A percentile compares a stretch with the other conserved stretches of the same genome.
Conservation (phyloP, 2,329 filamentous ascomycete species). For the Gliomastix tumulicola region DNA sequence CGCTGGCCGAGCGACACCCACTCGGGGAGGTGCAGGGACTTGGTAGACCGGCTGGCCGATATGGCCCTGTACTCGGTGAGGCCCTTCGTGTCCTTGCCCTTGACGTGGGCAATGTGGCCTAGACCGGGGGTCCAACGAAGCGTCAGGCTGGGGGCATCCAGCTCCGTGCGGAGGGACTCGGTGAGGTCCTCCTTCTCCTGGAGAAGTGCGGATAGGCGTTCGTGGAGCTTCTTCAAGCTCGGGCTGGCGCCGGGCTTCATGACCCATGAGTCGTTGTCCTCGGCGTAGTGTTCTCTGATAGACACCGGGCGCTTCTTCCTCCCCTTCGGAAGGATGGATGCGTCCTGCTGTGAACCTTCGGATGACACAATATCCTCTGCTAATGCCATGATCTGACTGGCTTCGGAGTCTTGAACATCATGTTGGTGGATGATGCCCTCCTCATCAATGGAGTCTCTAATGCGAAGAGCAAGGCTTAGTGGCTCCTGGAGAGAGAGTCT, state of each 20-base stretch:
- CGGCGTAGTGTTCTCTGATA: conserved; percentile 50
- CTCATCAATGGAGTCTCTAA: conserved; percentile 80
- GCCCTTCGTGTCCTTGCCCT: conserved; percentile 61
- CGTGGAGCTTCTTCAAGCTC: conserved; percentile 60
- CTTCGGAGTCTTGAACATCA: conserved; percentile 65
- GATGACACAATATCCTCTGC: conserved; percentile 64
- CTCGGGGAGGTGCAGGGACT: conserved; percentile 73
- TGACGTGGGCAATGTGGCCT: conserved; percentile 87
- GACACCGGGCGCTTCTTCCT: conserved; percentile 37
- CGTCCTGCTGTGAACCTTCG: conserved; percentile 55
- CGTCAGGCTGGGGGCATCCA: conserved; percentile 59
- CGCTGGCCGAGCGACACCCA: conserved; percentile 78
- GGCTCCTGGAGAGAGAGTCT: conserved; percentile 64
- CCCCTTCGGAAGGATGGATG: conserved; percentile 45
- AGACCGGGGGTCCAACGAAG: conserved; percentile 82
- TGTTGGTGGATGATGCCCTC: conserved; percentile 81
- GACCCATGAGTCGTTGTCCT: conserved; percentile 54
- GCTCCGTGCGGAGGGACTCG: conserved; percentile 50
- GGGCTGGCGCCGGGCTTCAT: conserved; percentile 65
- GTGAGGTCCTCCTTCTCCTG: conserved; percentile 55
- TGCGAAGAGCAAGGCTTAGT: conserved; percentile 59
- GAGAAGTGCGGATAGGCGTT: conserved; percentile 52
- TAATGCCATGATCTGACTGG: conserved; percentile 62
- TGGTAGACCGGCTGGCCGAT: conserved; percentile 75
- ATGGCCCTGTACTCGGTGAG: conserved; percentile 36